phyloP scores from a whole-genome alignment of 176 grass and related monocot species.

The Oryza longistaminata region DNA sequence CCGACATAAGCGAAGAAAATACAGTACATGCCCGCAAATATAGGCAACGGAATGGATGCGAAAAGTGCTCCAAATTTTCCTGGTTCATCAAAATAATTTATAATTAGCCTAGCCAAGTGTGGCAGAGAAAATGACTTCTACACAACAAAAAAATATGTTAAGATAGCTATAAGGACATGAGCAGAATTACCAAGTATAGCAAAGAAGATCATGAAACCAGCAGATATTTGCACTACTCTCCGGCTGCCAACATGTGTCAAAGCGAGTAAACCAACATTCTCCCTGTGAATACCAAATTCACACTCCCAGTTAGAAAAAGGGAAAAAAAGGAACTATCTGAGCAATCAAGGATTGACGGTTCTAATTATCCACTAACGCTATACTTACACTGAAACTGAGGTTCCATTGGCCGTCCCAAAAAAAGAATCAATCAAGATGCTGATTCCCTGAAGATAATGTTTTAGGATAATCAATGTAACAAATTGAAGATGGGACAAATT shows the following conservation, averaged over 20 bases:
- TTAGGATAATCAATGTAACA: constrained; percentile 1
- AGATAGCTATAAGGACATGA: background rate
- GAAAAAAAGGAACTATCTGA: background rate
- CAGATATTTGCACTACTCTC: constrained; percentile 95
- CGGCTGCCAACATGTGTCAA: constrained; percentile 79
- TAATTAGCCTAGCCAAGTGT: constrained; percentile 1
- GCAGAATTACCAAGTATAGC: constrained; percentile 71
- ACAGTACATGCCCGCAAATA: constrained; percentile 94
- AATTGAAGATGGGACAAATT: constrained; percentile 6
- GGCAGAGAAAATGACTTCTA: background rate
- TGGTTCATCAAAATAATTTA: constrained; percentile 37
- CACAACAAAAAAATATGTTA: background rate
- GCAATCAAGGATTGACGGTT: background rate
- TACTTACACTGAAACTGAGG: constrained; percentile 73
- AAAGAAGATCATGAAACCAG: constrained; percentile 99
- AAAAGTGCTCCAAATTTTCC: constrained; percentile 97
- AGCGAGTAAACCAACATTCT: constrained; percentile 82
- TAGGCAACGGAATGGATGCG: constrained; percentile 78
- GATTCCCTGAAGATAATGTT: constrained; percentile 56
- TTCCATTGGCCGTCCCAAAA: constrained; percentile 82
- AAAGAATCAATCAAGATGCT: constrained; percentile 75
- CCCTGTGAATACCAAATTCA: constrained; percentile 50
- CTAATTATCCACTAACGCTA: background rate
- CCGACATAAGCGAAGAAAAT: constrained; percentile 87
- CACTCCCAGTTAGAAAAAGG: constrained; percentile 5